Evolutionary conservation across 495 filamentous ascomycete species (phyloP).

Genomic region (Penicillium silybi): DNA sequence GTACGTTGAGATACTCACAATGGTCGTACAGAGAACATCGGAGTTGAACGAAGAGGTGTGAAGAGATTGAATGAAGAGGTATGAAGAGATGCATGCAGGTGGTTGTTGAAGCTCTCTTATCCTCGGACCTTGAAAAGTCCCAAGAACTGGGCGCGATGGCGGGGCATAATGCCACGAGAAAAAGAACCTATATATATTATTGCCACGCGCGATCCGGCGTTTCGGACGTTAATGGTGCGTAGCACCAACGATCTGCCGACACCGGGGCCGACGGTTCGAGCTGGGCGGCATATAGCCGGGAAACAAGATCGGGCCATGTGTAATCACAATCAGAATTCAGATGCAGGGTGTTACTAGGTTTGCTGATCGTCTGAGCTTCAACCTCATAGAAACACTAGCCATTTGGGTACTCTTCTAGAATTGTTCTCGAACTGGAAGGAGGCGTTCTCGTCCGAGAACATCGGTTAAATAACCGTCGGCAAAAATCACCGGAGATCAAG

Average conservation of each 20-base stretch:
- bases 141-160: not conserved
- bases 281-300: not conserved
- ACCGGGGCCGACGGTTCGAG: not conserved
- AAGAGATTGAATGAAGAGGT: not conserved
- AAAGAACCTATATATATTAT: not conserved
- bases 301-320: not conserved
- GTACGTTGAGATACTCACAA: too few relatives aligned
- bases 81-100: not conserved
- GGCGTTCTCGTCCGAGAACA: slow-evolving; percentile 4
- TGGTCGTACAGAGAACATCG: not conserved
- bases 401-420: not conserved
- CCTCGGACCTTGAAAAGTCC: not conserved
- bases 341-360: not conserved
- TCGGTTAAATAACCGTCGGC: slow-evolving; percentile 1
- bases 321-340: not conserved
- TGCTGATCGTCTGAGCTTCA: not conserved
- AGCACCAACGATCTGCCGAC: not conserved
- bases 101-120: not conserved
- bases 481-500: not conserved
- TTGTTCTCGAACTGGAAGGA: not conserved
- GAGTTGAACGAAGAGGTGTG: not conserved
- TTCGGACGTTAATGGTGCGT: not conserved
- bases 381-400: not conserved
- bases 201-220: not conserved
- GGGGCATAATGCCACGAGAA: not conserved